phyloP scores from a whole-genome alignment of 176 grass and related monocot species.

The Juncus effusus region DNA sequence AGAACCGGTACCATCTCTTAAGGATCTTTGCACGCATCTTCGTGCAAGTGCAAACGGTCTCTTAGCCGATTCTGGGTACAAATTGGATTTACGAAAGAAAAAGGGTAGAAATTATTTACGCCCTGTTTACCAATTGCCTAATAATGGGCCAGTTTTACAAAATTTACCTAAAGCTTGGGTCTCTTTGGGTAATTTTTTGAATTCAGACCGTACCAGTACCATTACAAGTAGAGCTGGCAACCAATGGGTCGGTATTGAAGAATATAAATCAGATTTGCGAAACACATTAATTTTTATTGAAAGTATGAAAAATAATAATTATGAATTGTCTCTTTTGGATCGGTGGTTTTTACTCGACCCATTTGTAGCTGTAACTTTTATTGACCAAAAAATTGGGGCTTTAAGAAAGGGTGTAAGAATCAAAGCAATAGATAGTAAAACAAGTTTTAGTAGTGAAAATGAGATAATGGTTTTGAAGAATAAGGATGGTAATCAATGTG shows the following conservation, averaged over 20 bases:
- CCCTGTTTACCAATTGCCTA: constrained; percentile 30
- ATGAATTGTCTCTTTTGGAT: constrained; percentile 51
- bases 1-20: neutral
- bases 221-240: constrained; percentile 33
- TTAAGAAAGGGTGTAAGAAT: constrained; percentile 56
- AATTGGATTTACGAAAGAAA: constrained; percentile 40
- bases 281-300: constrained; percentile 52
- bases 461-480: constrained; percentile 15
- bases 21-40: constrained; percentile 54
- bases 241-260: constrained; percentile 45
- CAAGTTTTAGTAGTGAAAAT: constrained; percentile 42
- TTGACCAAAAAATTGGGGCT: constrained; percentile 72
- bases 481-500: constrained; percentile 2
- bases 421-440: constrained; percentile 61
- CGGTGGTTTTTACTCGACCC: constrained; percentile 90
- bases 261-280: constrained; percentile 62
- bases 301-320: constrained; percentile 31
- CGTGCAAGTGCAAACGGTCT: constrained; percentile 66
- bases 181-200: constrained; percentile 39
- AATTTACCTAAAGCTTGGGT: constrained; percentile 75
- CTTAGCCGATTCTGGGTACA: constrained; percentile 65
- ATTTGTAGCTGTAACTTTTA: constrained; percentile 73
- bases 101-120: constrained; percentile 33
- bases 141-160: constrained; percentile 29
- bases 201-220: constrained; percentile 11